Base-by-base conservation (phyloP, 1,284 basidiomycete genomes). In the Puccinia hordei region DNA sequence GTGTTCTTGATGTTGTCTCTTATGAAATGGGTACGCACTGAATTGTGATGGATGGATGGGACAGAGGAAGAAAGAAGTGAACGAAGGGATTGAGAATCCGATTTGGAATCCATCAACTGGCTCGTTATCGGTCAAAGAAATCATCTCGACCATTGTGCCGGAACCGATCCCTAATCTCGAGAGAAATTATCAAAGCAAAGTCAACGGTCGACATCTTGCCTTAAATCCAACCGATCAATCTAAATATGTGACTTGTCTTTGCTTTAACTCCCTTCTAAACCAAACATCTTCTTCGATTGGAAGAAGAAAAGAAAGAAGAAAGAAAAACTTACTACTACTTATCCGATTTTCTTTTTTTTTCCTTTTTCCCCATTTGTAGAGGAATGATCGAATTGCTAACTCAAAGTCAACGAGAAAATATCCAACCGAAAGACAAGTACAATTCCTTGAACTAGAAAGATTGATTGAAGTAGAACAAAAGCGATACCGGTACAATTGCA, bases 381-480 rank as follows among this genome's bases (percentile, higher is more conserved):
- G 55, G 24, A 74, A 30, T 22, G 46, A 61, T 55, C 33, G 27
- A 59, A 44, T 30, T 35, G 15, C 24, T 1, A 15, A 27, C 35
- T n/a, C 22, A 8, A 74, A 27, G 27, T 17, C 73, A 24, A 74
- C 33, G 30, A 69, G 41, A 41, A 69, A 49, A 46, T 49, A 19
- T n/a, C 44, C 55, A 38, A 22, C 41, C 30, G 30, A 35, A 17
- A 44, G 73, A 63, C 57, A 65, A 22, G 46, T 22, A 10, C 59
- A 30, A 76, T 76, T 57, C 49, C 44, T 76, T 49, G 59, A 76
- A 35, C 73, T 76, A 8, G 59, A 76, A 38, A 44, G 27, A 65
- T 53, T 76, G 46, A 76, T 76, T 38, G 44, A 76, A 59, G 22
- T 51, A 19, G 73, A 76, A 41, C 73, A 76, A 41, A 76, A 63